Percentiles rank a stretch among this genome's conserved stretches.
Evolutionary conservation across 2,329 filamentous ascomycete genomes (phyloP).

Genomic region (Beauveria caledonica): DNA sequence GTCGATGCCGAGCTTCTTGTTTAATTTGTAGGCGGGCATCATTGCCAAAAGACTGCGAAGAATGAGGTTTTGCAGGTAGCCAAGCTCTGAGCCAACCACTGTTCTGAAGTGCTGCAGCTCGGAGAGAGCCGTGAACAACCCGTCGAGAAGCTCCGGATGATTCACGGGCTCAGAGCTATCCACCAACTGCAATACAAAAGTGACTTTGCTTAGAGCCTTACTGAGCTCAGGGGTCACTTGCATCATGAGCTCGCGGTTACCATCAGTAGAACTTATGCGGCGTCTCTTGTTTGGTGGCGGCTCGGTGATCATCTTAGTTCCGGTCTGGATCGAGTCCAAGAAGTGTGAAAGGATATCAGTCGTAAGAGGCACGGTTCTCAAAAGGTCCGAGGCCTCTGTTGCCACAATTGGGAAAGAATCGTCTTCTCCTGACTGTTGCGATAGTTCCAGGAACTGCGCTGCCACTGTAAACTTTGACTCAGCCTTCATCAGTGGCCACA

Average conservation of each 20-base stretch:
- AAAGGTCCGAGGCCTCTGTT: conserved; percentile 60
- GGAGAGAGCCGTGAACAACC: conserved; percentile 75
- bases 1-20: conserved; percentile 59
- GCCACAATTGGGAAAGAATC: conserved; percentile 32
- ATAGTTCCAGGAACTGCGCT: conserved; percentile 53
- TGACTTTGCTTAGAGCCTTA: conserved; percentile 64
- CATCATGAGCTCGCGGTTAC: conserved; percentile 48
- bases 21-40: conserved; percentile 64
- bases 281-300: conserved; percentile 70
- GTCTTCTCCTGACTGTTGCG: conserved; percentile 35
- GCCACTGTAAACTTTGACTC: conserved; percentile 52
- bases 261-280: conserved; percentile 66
- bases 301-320: conserved; percentile 63
- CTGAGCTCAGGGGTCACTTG: conserved; percentile 59
- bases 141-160: conserved; percentile 68
- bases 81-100: conserved; percentile 75
- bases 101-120: conserved; percentile 80
- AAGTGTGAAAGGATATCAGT: conserved; percentile 65
- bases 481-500: conserved; percentile 66
- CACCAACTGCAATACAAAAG: conserved; percentile 80
- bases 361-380: conserved; percentile 65
- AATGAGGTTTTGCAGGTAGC: conserved; percentile 81
- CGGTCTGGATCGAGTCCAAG: conserved; percentile 64
- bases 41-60: conserved; percentile 77
- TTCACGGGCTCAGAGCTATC: conserved; percentile 69